Percentiles rank a stretch among this genome's conserved stretches.
Evolutionary conservation across 495 filamentous ascomycete species (phyloP).

Genomic region (Neurospora cerealis): DNA sequence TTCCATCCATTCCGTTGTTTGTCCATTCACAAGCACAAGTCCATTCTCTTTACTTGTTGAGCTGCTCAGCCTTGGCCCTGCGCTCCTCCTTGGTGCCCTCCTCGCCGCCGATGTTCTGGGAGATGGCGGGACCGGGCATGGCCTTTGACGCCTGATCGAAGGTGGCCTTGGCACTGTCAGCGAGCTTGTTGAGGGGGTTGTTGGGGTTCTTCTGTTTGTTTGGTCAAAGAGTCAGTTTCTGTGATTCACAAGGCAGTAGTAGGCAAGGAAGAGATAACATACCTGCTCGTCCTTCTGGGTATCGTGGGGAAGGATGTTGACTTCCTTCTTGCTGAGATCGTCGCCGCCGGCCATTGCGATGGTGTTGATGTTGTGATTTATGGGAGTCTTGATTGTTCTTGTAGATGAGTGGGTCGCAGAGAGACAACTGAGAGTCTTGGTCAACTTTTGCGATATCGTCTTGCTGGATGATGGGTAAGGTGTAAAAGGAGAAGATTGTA

Average conservation of each 20-base stretch:
- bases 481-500: not conserved
- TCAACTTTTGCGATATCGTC: not conserved
- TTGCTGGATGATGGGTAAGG: not conserved
- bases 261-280: not conserved
- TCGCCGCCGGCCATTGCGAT: not conserved
- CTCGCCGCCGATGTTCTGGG: conserved; percentile 35
- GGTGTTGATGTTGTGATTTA: not conserved
- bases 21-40: not conserved
- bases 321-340: not conserved
- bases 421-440: not conserved
- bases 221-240: not conserved
- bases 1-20: not conserved
- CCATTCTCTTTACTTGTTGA: conserved; percentile 46
- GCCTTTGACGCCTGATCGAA: conserved; percentile 35
- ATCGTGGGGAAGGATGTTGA: not conserved
- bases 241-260: not conserved
- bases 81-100: conserved; percentile 60
- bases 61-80: conserved; percentile 48
- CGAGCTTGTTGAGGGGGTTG: conserved; percentile 13
- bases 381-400: not conserved
- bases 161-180: conserved; percentile 16
- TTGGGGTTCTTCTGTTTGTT: conserved; percentile 3
- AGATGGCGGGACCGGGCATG: conserved; percentile 39
- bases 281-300: not conserved
- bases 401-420: not conserved